Percentiles rank a stretch among this genome's conserved stretches.
Conservation (phyloP, 106 monocot genomes). For the Vanilla planifolia region DNA sequence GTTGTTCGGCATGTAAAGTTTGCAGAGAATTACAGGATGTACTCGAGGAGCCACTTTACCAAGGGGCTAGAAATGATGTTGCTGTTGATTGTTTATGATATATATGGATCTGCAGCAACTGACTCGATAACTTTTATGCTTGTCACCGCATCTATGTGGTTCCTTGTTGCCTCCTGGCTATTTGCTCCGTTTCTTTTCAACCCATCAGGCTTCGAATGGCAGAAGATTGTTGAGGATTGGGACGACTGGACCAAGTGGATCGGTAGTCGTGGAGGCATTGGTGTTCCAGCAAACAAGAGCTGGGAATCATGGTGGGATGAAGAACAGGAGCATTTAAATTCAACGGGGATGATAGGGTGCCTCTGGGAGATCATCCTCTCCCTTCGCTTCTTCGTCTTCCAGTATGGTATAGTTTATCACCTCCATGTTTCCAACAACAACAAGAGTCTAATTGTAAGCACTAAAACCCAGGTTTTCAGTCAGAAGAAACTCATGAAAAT, state of each 20-base stretch:
- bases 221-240: conserved; percentile 97
- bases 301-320: conserved; percentile 99
- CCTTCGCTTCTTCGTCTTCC: conserved; percentile 85
- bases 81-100: conserved; percentile 68
- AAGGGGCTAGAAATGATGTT: conserved; percentile 86
- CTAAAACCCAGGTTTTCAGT: too few relatives aligned
- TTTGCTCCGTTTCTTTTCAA: conserved; percentile 97
- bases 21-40: conserved; percentile 97
- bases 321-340: conserved; percentile 87
- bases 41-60: conserved; percentile 93
- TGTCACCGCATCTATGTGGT: conserved; percentile 89
- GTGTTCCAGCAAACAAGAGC: conserved; percentile 87
- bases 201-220: conserved; percentile 97
- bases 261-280: conserved; percentile 77
- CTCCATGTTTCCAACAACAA: conserved; percentile 61
- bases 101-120: conserved; percentile 56
- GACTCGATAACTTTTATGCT: conserved; percentile 46
- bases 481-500: too few relatives aligned
- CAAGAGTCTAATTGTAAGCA: conserved; percentile 76
- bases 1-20: conserved; percentile 94
- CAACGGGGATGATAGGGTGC: conserved; percentile 66
- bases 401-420: conserved; percentile 93
- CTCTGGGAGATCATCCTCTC: conserved; percentile 89
- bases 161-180: conserved; percentile 77
- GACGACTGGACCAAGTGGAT: conserved; percentile 98